These are phyloP conservation scores for Ophiostoma tasmaniense DNA, from an alignment of 2,329 filamentous ascomycete species.

Conservation along the genomic window DNA sequence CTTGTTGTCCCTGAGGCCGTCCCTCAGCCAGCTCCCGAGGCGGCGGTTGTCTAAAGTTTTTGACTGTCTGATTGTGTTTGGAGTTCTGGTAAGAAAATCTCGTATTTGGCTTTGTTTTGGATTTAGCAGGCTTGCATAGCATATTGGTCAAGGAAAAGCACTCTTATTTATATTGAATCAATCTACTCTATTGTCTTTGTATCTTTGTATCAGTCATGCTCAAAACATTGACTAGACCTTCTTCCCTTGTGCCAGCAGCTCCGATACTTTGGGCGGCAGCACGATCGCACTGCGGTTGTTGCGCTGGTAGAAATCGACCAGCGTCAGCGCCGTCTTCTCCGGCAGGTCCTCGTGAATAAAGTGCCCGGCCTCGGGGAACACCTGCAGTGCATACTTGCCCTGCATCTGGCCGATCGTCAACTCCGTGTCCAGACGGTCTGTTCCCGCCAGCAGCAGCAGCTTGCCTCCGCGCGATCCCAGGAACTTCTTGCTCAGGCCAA, in stretches of 20 bases:
- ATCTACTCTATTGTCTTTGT: neutral
- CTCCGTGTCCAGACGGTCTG: conserved; percentile 82
- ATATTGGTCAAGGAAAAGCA: neutral
- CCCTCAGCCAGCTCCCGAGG: neutral
- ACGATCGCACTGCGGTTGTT: conserved; percentile 83
- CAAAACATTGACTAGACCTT: conserved; percentile 36
- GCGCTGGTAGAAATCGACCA: conserved; percentile 84
- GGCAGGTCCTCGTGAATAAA: conserved; percentile 95
- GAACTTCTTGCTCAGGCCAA: conserved; percentile 81
- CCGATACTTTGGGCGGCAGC: conserved; percentile 83
- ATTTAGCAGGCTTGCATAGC: neutral
- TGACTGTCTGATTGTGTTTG: neutral
- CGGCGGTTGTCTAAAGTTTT: neutral
- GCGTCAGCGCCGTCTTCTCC: conserved; percentile 73
- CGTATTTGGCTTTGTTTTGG: neutral
- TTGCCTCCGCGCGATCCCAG: conserved; percentile 74
- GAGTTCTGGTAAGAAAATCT: neutral
- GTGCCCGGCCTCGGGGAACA: conserved; percentile 90
- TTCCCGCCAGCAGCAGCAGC: conserved; percentile 75
- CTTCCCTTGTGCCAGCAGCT: conserved; percentile 56
- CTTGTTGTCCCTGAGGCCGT: neutral
- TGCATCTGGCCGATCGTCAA: conserved; percentile 97
- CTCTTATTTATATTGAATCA: neutral
- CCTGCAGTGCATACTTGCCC: conserved; percentile 92
- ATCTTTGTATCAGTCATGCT: neutral